Base-by-base conservation (phyloP, 495 filamentous ascomycete species). In the Podospora anserina region DNA sequence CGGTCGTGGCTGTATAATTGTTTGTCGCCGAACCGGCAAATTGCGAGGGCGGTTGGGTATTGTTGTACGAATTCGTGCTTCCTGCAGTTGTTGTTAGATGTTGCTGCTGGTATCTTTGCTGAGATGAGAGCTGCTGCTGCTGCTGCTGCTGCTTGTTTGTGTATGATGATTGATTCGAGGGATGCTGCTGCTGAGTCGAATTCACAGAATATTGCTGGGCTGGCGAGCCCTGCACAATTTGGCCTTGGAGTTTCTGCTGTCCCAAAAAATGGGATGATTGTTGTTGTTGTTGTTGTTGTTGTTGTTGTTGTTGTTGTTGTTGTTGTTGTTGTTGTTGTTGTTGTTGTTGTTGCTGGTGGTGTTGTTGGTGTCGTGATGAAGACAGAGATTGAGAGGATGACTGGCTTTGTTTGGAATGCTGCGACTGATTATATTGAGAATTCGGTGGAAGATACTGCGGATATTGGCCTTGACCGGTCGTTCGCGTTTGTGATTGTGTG, bases 51-150 rank as follows among this genome's bases (percentile, higher is more conserved):
- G 81, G 81, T 20, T 78, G 74, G 6, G 82, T 73, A 53, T 77
- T 72, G 44, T 77, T 72, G 44, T 82, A 82, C 16, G 80, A 74
- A 55, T 76, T 68, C 30, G 75, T 74, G 18, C 70, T 74, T 23
- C 79, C 67, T 30, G 80, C 76, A 19, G 74, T 76, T 7, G 76
- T 78, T 54, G 71, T 72, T 32, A 82, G 73, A 63, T 82, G 39
- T 49, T 49, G 80, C 30, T 80, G 81, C 55, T 79, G 78, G 59
- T 81, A 78, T n/a, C 81, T 79, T 66, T 79, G 80, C 26, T 79
- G 78, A 3, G 78, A 64, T 19, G 66, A 32, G 11, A 69, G 64
- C 34, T 73, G 71, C 58, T 78, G 75, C 64, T 76, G 76, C 34
- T 76, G 76, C 34, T 78, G 76, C 32, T 70, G 64, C 9, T 73